Base-by-base conservation (phyloP, 1,284 basidiomycete genomes). In the Puccinia coronata region DNA sequence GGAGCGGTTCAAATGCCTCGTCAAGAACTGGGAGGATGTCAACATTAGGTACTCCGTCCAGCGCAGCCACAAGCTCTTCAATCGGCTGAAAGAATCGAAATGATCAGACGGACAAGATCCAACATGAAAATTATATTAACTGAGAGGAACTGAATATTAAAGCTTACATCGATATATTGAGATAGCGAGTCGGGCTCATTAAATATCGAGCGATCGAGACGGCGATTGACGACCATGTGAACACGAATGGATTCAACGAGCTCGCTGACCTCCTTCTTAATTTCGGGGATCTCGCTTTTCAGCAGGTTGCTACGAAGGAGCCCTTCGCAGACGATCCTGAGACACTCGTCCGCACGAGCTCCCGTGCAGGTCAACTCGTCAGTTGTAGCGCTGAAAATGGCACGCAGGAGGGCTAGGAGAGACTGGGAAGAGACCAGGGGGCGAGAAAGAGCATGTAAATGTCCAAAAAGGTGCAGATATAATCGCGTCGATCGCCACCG, bases 401-500 rank as follows among this genome's bases (percentile, higher is more conserved):
- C 84, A n/a, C 82, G 81, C 16, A 83, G 80, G 82, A 85, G 43
- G 34, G 81, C 70, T 6, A 79, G 51, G 16, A 82, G 65, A 23
- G 81, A 82, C 43, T 67, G 55, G 43, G 73, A 59, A 3, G 74
- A 82, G 28, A 82, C 81, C 20, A 79, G 63, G 16, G 75, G 84
- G 2, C 76, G 36, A 0, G 83, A 83, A 1, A 84, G 61, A 0
- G 82, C 89, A 41, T 93, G 91, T 59, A 96, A 87, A 84, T 95
- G 92, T 0, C 94, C 92, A 84, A 97, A 96, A 86, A 97, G 93
- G 84, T 94, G 92, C 28, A 96, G 94, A 83, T 91, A 92, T 84
- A 95, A 88, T 80, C 95, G 89, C 53, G 92, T 92, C 83, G 95
- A 92, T 84, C 93, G 89, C 95, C 95, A 97, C 81, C 92, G 90